Evolutionary conservation across 164 flowering plant species (phyloP).

Genomic region (Magnolia officinalis): DNA sequence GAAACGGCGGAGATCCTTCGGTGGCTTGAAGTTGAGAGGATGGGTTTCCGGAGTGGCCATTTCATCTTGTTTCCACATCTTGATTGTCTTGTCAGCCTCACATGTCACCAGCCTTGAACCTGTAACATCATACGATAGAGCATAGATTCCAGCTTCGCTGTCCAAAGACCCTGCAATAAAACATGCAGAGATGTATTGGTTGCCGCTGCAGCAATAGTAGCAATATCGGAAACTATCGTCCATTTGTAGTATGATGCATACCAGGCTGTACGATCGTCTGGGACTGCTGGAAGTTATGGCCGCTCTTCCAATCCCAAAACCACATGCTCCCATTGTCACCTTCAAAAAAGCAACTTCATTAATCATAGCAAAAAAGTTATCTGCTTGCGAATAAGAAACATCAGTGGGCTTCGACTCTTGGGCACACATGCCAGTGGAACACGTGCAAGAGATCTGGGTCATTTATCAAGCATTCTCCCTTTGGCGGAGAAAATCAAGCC

Average conservation of each 20-base stretch:
- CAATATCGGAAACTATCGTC: neutral
- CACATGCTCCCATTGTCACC: constrained; percentile 98
- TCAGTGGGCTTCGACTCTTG: neutral
- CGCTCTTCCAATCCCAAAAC: constrained; percentile 99
- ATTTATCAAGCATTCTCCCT: neutral
- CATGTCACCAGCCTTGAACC: constrained; percentile 87
- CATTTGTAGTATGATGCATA: constrained; percentile 18
- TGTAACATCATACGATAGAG: constrained; percentile 70
- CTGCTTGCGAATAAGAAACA: neutral
- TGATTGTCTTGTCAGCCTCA: constrained; percentile 96
- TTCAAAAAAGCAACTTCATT: constrained; percentile 20
- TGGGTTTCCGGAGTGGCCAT: constrained; percentile 92
- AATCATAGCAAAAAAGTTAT: neutral
- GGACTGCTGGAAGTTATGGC: constrained; percentile 94
- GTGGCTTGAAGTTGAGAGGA: constrained; percentile 90
- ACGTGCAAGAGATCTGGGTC: neutral
- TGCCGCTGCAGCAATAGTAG: neutral
- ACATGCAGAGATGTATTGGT: neutral
- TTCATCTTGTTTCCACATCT: constrained; percentile 99
- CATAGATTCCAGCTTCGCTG: constrained; percentile 95
- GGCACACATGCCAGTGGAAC: neutral
- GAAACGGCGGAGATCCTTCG: constrained; percentile 83
- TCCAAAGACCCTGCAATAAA: constrained; percentile 80
- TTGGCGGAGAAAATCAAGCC: neutral
- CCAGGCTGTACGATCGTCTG: constrained; percentile 99